Conservation (phyloP, 139 green algal species). For the Desmodesmus armatus region DNA sequence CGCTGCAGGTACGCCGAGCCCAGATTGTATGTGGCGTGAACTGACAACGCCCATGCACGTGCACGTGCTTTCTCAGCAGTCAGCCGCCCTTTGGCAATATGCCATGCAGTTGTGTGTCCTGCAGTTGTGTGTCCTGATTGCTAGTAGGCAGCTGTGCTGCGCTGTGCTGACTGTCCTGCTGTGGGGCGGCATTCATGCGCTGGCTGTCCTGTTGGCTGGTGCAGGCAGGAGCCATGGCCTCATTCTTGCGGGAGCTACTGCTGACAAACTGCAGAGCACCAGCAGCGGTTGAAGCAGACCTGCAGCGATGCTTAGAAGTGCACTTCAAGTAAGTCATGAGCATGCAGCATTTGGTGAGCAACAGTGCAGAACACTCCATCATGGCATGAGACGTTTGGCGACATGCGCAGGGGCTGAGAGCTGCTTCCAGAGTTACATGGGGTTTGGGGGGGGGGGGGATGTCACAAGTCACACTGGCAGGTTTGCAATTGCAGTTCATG, state of each 20-base stretch:
- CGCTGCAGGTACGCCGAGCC: constrained; percentile 59
- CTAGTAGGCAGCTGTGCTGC: neutral
- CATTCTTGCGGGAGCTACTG: constrained; percentile 68
- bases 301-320: constrained; percentile 62
- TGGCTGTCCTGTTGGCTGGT: neutral
- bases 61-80: neutral
- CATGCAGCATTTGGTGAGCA: neutral
- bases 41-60: neutral
- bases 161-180: neutral
- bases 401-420: too few relatives aligned
- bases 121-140: neutral
- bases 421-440: too few relatives aligned
- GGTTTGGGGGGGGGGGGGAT: too few relatives aligned
- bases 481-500: too few relatives aligned
- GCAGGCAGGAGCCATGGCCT: constrained; percentile 64
- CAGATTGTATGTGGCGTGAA: neutral
- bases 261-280: constrained; percentile 46
- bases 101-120: neutral
- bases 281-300: constrained; percentile 61
- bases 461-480: too few relatives aligned
- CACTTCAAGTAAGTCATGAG: too few relatives aligned
- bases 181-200: neutral
- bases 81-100: neutral
- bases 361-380: neutral
- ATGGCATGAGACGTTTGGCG: too few relatives aligned